Conservation (phyloP, 768 basidiomycete species). For the Porpolomopsis calyptriformis region DNA sequence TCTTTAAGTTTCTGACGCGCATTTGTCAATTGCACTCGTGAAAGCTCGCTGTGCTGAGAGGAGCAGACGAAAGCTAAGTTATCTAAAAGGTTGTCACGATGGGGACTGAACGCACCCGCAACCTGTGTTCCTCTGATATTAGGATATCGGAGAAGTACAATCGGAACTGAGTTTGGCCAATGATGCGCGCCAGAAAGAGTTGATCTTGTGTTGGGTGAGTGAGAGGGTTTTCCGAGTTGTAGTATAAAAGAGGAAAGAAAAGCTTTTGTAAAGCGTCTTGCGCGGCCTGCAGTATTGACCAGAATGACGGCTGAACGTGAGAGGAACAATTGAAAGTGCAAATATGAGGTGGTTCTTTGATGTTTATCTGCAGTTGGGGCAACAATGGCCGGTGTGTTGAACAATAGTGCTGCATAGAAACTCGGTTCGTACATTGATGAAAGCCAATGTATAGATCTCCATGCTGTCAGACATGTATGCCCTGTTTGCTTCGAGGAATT, state of each 20-base stretch:
- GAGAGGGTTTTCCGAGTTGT: background rate
- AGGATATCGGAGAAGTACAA: background rate
- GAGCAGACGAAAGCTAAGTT: background rate
- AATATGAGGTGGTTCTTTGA: background rate
- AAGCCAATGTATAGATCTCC: background rate
- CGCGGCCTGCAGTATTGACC: background rate
- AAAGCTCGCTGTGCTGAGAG: background rate
- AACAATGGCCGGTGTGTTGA: background rate
- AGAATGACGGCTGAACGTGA: conserved; percentile 2
- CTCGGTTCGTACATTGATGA: background rate
- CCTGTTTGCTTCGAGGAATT: conserved; percentile 1
- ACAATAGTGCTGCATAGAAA: background rate
- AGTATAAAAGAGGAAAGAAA: background rate
- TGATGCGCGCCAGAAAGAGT: background rate
- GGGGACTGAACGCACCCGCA: background rate
- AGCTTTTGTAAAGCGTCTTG: background rate
- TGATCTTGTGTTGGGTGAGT: background rate
- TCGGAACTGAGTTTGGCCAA: background rate
- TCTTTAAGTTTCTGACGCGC: background rate
- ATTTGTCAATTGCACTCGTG: background rate
- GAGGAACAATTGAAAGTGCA: conserved; percentile 1
- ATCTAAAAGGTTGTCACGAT: background rate
- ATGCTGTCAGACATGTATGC: background rate
- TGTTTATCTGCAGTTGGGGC: background rate
- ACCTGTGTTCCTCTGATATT: background rate